Evolutionary conservation across 345 rosid species (phyloP).

Genomic region (Triadica sebifera): DNA sequence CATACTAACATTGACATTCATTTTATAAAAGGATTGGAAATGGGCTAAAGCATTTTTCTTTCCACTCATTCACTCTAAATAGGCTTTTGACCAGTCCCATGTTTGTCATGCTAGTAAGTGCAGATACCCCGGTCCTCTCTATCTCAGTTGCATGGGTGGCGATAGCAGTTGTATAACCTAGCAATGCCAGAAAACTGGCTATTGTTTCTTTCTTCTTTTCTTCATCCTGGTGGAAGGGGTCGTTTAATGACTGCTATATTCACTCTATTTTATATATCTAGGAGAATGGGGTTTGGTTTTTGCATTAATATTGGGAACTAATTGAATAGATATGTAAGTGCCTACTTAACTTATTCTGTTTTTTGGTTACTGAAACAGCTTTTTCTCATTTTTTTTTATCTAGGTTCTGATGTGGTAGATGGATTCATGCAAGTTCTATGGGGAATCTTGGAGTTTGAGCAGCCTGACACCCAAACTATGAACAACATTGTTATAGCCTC

Average conservation of each 20-base stretch:
- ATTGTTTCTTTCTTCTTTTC: background rate
- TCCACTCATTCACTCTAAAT: background rate
- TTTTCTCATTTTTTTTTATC: conserved; percentile 15
- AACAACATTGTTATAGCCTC: conserved; percentile 84
- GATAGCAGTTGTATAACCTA: background rate
- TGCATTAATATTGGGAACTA: background rate
- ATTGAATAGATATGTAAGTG: background rate
- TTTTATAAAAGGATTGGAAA: background rate
- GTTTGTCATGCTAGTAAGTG: background rate
- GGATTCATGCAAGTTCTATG: conserved; percentile 90
- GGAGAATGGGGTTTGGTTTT: background rate
- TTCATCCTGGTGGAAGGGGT: background rate
- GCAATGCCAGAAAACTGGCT: background rate
- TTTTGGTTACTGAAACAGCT: conserved; percentile 17
- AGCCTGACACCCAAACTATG: conserved; percentile 90
- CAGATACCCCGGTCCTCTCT: background rate
- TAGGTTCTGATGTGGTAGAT: conserved; percentile 91
- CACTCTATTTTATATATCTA: background rate
- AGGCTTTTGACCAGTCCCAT: background rate
- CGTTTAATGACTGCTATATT: background rate
- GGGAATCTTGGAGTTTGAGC: conserved; percentile 95
- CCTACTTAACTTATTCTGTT: background rate
- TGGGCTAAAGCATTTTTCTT: background rate
- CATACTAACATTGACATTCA: background rate
- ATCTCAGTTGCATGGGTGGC: background rate